Base-by-base conservation (phyloP, 768 basidiomycete species). In the Termitomyces bulborhizus region DNA sequence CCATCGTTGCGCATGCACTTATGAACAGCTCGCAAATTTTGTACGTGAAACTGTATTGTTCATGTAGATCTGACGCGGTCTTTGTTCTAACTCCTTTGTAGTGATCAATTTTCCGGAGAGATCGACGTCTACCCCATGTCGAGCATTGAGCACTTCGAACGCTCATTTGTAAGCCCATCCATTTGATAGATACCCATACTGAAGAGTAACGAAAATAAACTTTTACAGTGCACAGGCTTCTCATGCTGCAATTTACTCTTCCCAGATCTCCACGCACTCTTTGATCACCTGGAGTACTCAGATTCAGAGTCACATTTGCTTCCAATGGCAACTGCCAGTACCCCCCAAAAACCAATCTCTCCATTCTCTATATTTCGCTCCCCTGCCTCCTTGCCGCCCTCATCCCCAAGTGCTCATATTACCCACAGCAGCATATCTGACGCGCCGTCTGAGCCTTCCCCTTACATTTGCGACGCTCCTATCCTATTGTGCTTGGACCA, bases 231-330 rank as follows among this genome's bases (percentile, higher is more conserved):
- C 31, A 61, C 57, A 43, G 63, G 79, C 63, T 78, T 76, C 59
- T 71, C 69, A 18, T 79, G 79, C 62, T 79, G 79, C 60, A 73
- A 71, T 36, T 66, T 71, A 49, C 52, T 67, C 8, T 68, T 77
- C 15, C 64, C 71, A 2, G 74, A 76, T 64, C 64, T 79, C 45
- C 79, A 79, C 54, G 69, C 69, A 41, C 71, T 78, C 26, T 65
- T 79, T 56, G 74, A 75, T 60, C 81, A 80, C 61, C 72, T 74
- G 34, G 75, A 77, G 44, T 1, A 43, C 51, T 4, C 45, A 31
- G 4, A 56, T 37, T 26, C 18, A 51, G 15, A 21, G 31, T 13
- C 58, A 1, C 59, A 13, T 24, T 34, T 61, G 0, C 57, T 57
- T 12, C 57, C 61, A 1, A 45, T 9, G 59, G 50, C 34, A 46